Conservation (phyloP, 345 rosid species). For the Erucastrum elatum region DNA sequence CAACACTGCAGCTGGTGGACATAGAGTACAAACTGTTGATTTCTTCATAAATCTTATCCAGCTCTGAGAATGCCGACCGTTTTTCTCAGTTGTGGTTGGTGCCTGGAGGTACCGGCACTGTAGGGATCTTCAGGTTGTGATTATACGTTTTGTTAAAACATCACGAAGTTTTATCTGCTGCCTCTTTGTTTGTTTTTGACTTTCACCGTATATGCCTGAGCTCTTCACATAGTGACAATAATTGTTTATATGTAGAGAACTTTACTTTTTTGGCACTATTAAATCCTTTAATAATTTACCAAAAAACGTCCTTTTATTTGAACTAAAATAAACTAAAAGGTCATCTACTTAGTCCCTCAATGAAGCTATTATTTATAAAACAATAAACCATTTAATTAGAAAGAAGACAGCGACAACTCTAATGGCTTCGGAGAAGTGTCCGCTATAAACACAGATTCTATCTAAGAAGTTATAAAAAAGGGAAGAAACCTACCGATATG, state of each 20-base stretch:
- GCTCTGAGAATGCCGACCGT: neutral
- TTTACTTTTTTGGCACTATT: neutral
- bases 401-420: neutral
- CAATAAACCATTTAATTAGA: neutral
- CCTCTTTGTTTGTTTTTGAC: neutral
- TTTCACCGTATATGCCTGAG: neutral
- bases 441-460: neutral
- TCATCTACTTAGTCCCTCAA: neutral
- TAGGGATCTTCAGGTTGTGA: neutral
- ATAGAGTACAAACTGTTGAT: slow-evolving; percentile 86
- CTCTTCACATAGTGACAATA: neutral
- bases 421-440: neutral
- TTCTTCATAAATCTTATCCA: neutral
- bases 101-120: too few species aligned
- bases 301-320: too few species aligned
- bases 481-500: neutral
- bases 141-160: neutral
- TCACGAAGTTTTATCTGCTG: neutral
- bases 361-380: too few species aligned
- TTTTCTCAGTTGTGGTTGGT: neutral
- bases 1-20: slow-evolving; percentile 87
- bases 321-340: neutral
- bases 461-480: neutral
- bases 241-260: neutral
- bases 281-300: neutral